A percentile compares a stretch with the other conserved stretches of the same genome.
Evolutionary conservation across 257 asterid species (phyloP).

Genomic region (Thymus mandschuricus): DNA sequence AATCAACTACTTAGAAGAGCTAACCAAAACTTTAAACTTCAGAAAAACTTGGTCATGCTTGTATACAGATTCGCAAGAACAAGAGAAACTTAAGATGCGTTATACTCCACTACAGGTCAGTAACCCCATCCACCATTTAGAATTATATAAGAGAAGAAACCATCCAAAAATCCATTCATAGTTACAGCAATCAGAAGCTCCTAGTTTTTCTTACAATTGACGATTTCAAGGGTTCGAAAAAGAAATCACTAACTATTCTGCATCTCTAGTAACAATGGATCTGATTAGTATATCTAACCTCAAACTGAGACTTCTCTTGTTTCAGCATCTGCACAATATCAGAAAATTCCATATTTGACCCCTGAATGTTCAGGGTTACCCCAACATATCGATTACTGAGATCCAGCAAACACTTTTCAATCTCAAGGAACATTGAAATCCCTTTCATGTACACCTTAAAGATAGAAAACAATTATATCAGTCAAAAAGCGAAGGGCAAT

Average conservation of each 20-base stretch:
- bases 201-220: background rate
- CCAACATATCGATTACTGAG: constrained; percentile 58
- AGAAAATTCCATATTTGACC: constrained; percentile 59
- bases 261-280: constrained; percentile 4
- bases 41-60: background rate
- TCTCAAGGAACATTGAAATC: constrained; percentile 64
- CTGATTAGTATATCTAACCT: constrained; percentile 51
- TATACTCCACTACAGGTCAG: background rate
- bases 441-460: constrained; percentile 67
- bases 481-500: constrained; percentile 16
- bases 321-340: constrained; percentile 74
- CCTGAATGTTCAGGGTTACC: constrained; percentile 61
- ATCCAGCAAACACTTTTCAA: constrained; percentile 69
- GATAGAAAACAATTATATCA: constrained; percentile 23
- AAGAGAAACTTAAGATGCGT: background rate
- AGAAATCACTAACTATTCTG: background rate
- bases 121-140: background rate
- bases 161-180: background rate
- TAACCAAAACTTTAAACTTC: constrained; percentile 16
- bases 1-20: constrained; percentile 1
- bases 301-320: constrained; percentile 76
- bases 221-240: background rate
- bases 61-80: constrained; percentile 17
- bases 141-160: constrained; percentile 14
- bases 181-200: background rate